Conservation (phyloP, 805 yeast species). For the Candida vartiovaarae region DNA sequence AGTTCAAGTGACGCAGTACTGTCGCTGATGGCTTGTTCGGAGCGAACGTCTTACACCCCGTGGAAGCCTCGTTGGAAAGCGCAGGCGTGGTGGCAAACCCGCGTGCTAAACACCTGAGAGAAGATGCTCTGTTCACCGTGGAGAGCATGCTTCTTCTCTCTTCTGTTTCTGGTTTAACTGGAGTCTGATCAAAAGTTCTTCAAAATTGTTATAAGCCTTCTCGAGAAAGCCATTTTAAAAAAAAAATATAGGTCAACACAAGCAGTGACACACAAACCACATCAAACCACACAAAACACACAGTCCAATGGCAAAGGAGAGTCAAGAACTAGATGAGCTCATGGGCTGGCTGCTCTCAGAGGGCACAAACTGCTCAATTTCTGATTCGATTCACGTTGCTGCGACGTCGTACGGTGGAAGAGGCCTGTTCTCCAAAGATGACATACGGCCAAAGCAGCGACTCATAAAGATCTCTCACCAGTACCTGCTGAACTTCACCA, state of each 20-base stretch:
- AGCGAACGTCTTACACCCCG: slow-evolving; percentile 19
- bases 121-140: too few species aligned
- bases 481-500: slow-evolving; percentile 50
- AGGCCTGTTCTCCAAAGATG: slow-evolving; percentile 43
- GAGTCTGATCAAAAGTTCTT: background rate
- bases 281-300: too few species aligned
- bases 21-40: slow-evolving; percentile 30
- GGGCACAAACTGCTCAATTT: slow-evolving; percentile 18
- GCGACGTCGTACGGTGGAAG: slow-evolving; percentile 50
- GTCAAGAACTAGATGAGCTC: slow-evolving; percentile 1
- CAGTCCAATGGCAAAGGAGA: too few species aligned
- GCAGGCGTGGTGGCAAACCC: background rate
- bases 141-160: background rate
- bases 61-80: background rate
- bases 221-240: too few species aligned
- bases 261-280: too few species aligned
- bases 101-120: background rate
- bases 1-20: slow-evolving; percentile 37
- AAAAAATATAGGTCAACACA: too few species aligned
- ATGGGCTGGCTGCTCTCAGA: slow-evolving; percentile 11
- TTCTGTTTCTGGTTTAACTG: background rate
- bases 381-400: slow-evolving; percentile 34
- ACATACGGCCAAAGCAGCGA: slow-evolving; percentile 34
- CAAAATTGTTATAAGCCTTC: too few species aligned
- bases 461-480: slow-evolving; percentile 52